Evolutionary conservation across 371 early-diverging fungal genomes (phyloP), one percentile per base, ranked within the genome.

Genomic region (Saksenaea vasiformis): DNA sequence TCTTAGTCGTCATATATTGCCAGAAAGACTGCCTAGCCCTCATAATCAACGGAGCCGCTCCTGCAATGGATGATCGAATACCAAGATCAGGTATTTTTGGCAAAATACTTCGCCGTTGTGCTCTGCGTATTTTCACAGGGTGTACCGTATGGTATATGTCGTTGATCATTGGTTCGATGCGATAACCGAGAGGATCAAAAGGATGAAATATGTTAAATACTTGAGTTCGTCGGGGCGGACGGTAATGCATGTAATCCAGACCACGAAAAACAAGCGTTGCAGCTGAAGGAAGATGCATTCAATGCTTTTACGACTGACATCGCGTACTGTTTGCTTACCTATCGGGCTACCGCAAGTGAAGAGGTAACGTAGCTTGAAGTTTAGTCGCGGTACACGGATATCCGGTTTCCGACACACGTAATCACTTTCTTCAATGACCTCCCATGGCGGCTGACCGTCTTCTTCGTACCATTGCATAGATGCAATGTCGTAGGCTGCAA

Each of bases 131-230:
- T 15, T 64, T 41, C 4, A 84, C 77, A 0, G 91, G 89, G 5
- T 84, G 76, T 39, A 88, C 70, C 13, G 75, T 75, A 14, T 75
- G 70, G 69, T 84, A 89, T 17, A 71, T 63, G 1, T 77, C 39
- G 60, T 89, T 82, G n/a, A 85, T 67, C 66, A 90, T 69, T 0
- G 91, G 89, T 56, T 91, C 91, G 36, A 86, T 60, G 14, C 91
- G 78, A 64, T 91, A 91, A 0, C 87, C 87, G n/a, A 89, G 65
- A 0, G 89, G 89, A 60, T 89, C 91, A 62, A 85, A 88, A 1
- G 90, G 83, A 62, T 89, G 85, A 66, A 89, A 91, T 26, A 91
- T 68, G 69, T 89, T 90, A 67, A 78, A 81, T 60, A 83, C 79
- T 35, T 72, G 66, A 5, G 83, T 86, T 37, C 76, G 77, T 17